Evolutionary conservation across 2,329 filamentous ascomycete species (phyloP), one percentile per base, ranked within the genome.

Genomic region (Arachnomyces sp.): DNA sequence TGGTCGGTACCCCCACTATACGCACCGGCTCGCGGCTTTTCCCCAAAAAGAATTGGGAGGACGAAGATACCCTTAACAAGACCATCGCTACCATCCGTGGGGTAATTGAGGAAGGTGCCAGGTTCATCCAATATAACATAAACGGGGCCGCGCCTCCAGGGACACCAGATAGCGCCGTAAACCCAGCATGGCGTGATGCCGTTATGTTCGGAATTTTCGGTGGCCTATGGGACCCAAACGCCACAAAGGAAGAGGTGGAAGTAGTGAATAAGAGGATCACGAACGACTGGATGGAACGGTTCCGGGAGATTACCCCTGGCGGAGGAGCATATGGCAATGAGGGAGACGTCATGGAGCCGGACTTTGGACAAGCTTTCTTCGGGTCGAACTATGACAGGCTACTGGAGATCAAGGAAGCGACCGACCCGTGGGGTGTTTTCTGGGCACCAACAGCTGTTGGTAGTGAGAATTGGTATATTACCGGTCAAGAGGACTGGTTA

Each of bases 21-120:
- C 59, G 65, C 15, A 35, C 68, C 3, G 67, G 63, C 0, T 75
- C 71, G 0, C 58, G 72, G 9, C 56, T 76, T 1, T 41, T 76
- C 3, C 66, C 68, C 1, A 56, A 57, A 16, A 51, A 53, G 11
- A 64, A 63, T 43, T 68, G 58, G 52, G 49, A 50, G 11, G 63
- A 64, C 32, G 50, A 50, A 1, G 39, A 60, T 0, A 52, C 60
- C 8, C 30, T 31, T 6, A 28, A 42, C 0, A 67, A 60, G 40
- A 45, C 72, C 2, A 65, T 75, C 0, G 57, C 61, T 2, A 43
- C 45, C 2, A 39, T 12, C 20, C 18, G 18, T 14, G 16, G 13
- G 31, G 14, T 17, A 8, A 15, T 38, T 4, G 34, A 42, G 15
- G 13, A 42, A n/a, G 28, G 34, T 15, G 12, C 11, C 11, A 20